Evolutionary conservation across 176 grass and related monocot species (phyloP).

Genomic region (Guadua angustifolia): DNA sequence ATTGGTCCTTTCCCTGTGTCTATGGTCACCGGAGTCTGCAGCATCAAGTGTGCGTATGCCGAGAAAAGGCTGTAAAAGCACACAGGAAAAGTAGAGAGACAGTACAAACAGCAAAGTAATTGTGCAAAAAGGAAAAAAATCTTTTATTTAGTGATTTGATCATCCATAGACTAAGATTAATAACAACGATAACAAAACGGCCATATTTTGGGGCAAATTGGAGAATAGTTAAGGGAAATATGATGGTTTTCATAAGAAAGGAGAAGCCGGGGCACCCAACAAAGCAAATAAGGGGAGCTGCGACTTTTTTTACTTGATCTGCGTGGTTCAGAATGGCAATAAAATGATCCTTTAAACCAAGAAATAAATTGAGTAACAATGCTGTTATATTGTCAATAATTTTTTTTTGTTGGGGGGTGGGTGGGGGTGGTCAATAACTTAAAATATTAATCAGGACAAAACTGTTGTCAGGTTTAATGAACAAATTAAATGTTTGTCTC

Average conservation of each 20-base stretch:
- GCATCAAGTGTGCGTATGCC: neutral
- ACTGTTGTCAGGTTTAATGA: neutral
- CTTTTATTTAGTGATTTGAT: neutral
- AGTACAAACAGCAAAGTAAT: neutral
- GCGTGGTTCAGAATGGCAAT: neutral
- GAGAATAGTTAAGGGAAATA: neutral
- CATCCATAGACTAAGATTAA: neutral
- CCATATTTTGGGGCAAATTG: neutral
- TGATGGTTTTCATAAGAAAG: neutral
- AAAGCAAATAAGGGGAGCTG: neutral
- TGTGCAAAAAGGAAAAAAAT: neutral
- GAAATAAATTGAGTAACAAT: neutral
- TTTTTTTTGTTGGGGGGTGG: neutral
- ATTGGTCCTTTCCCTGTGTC: neutral
- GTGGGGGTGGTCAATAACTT: neutral
- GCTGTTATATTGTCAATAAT: conserved; percentile 5
- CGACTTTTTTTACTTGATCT: neutral
- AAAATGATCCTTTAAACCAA: neutral
- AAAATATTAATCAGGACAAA: conserved; percentile 27
- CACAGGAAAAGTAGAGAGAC: conserved; percentile 3
- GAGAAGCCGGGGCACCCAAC: neutral
- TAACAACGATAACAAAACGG: neutral
- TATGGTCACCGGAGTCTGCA: conserved; percentile 6
- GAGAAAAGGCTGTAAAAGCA: conserved; percentile 32
- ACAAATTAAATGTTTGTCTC: neutral